A percentile compares a stretch with the other conserved stretches of the same genome.
These are phyloP conservation scores for Mycena galericulata DNA, from an alignment of 768 basidiomycete species.

Conservation along the genomic window DNA sequence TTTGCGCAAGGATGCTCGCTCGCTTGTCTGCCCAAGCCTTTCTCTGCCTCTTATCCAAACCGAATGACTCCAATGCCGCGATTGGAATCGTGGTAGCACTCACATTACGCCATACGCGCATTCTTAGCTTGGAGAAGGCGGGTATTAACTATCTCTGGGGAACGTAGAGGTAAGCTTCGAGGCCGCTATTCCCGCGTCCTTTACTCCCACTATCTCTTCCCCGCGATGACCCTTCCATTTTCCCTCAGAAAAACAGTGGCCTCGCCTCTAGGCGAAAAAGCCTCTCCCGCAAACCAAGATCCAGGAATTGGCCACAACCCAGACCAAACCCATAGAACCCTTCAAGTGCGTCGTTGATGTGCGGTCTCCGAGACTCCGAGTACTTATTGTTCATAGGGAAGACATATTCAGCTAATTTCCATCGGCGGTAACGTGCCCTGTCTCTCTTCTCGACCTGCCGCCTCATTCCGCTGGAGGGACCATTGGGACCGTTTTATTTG, in stretches of 20 bases:
- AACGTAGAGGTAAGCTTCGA: background rate
- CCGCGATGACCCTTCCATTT: background rate
- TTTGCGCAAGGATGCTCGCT: too few relatives aligned
- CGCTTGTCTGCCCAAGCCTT: too few relatives aligned
- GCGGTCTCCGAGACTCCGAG: background rate
- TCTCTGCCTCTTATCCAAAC: background rate
- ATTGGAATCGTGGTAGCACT: background rate
- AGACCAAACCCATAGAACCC: conserved; percentile 14
- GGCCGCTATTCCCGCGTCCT: background rate
- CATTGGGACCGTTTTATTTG: conserved; percentile 81
- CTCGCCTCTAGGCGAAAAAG: background rate
- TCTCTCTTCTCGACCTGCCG: background rate
- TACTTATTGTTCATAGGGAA: conserved; percentile 44
- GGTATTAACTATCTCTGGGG: background rate
- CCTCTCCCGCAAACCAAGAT: background rate
- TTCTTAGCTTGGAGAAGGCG: background rate
- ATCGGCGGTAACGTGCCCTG: conserved; percentile 37
- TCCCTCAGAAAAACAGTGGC: background rate
- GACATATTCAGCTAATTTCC: conserved; percentile 65
- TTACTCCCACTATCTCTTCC: background rate
- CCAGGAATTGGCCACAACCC: background rate
- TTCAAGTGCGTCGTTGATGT: background rate
- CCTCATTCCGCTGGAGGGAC: conserved; percentile 55
- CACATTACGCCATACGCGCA: background rate
- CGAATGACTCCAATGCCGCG: background rate